phyloP scores from a whole-genome alignment of 257 asterid species.

The Nicotiana noctiflora region DNA sequence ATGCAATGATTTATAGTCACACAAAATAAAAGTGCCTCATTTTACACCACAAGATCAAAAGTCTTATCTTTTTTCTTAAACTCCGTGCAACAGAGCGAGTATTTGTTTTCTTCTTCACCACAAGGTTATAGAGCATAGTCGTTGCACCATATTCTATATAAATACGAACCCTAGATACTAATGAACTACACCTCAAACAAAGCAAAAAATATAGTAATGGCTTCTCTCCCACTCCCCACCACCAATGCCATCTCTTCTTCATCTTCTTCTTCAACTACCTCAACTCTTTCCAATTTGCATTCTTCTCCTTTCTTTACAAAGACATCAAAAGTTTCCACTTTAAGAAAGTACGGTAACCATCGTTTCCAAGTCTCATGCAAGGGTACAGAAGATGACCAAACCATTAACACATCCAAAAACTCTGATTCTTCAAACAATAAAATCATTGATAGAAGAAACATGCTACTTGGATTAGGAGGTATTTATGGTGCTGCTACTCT shows the following conservation, averaged over 20 bases:
- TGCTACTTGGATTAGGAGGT: conserved; percentile 63
- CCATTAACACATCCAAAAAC: conserved; percentile 3
- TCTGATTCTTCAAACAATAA: conserved; percentile 8
- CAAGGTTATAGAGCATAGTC: background rate
- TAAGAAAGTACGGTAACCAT: conserved; percentile 14
- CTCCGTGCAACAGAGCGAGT: no score
- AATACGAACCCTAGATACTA: background rate
- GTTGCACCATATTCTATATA: background rate
- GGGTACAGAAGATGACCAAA: conserved; percentile 20
- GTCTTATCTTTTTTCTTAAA: no score
- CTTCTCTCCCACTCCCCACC: conserved; percentile 31
- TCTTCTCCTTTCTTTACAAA: conserved; percentile 17
- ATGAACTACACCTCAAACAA: background rate
- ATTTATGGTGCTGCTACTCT: conserved; percentile 57
- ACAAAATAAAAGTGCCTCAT: no score
- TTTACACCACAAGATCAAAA: no score
- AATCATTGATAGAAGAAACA: conserved; percentile 42
- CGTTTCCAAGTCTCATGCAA: conserved; percentile 39
- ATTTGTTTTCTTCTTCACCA: background rate
- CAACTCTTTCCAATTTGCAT: conserved; percentile 16
- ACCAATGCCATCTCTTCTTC: conserved; percentile 7
- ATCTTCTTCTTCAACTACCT: conserved; percentile 11
- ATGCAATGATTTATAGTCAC: no score
- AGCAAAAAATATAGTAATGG: conserved; percentile 24
- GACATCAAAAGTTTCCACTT: conserved; percentile 14